These are phyloP conservation scores for Coemansia sp. DNA, from an alignment of 192 early-diverging fungal species.

Conservation along the genomic window DNA sequence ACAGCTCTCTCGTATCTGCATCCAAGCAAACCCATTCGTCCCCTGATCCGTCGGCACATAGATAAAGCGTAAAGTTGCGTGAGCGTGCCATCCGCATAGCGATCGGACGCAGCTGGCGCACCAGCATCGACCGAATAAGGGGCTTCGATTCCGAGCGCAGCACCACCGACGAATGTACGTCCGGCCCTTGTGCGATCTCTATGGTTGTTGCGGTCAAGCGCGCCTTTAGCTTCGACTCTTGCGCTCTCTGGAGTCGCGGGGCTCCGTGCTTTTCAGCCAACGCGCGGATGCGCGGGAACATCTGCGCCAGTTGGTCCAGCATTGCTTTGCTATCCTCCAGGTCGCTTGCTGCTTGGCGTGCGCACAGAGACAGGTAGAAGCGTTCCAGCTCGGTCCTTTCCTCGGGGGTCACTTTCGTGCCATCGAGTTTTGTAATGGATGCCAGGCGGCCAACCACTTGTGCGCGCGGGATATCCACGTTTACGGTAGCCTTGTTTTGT, in stretches of 20 bases:
- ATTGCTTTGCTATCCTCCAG: background rate
- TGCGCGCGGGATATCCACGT: background rate
- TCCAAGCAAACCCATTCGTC: slow-evolving; percentile 24
- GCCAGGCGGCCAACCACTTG: slow-evolving; percentile 23
- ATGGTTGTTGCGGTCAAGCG: slow-evolving; percentile 9
- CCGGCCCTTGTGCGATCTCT: slow-evolving; percentile 6
- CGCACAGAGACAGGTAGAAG: slow-evolving; percentile 29
- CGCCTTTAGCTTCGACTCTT: slow-evolving; percentile 9
- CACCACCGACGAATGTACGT: background rate
- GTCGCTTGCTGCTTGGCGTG: background rate
- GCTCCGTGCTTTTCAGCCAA: slow-evolving; percentile 29
- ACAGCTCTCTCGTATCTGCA: slow-evolving; percentile 21
- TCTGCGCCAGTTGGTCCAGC: slow-evolving; percentile 1
- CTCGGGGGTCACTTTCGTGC: slow-evolving; percentile 13
- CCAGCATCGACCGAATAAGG: slow-evolving; percentile 35
- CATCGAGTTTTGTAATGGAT: slow-evolving; percentile 24
- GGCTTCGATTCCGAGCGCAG: slow-evolving; percentile 1
- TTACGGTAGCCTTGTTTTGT: no score
- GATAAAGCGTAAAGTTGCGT: slow-evolving; percentile 6
- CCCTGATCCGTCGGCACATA: background rate
- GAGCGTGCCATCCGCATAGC: slow-evolving; percentile 23
- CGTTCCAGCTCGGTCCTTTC: slow-evolving; percentile 54
- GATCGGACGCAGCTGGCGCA: slow-evolving; percentile 35
- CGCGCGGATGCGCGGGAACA: slow-evolving; percentile 18
- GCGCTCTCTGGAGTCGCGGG: background rate